A percentile compares a stretch with the other conserved stretches of the same genome.
These are phyloP conservation scores for Termitomyces sp. DNA, from an alignment of 1,284 basidiomycete species.

Conservation along the genomic window DNA sequence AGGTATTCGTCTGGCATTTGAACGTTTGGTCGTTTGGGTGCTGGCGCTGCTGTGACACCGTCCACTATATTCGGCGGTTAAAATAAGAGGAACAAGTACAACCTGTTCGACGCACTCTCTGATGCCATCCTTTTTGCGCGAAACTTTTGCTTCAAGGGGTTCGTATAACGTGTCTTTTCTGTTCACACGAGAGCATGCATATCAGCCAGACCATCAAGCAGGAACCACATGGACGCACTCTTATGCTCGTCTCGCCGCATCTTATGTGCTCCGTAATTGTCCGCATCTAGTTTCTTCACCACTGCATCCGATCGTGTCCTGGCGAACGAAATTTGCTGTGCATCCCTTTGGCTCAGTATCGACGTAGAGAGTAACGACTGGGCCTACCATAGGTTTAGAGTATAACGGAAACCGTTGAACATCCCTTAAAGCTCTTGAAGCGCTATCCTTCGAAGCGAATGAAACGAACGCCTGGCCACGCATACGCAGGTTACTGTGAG, in stretches of 20 bases:
- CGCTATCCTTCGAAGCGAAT: conserved; percentile 77
- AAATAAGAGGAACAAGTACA: conserved; percentile 4
- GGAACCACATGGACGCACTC: conserved; percentile 44
- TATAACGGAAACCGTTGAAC: conserved; percentile 94
- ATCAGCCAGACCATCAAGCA: conserved; percentile 2
- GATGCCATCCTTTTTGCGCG: conserved; percentile 74
- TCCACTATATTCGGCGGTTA: conserved; percentile 48
- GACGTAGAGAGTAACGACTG: not conserved
- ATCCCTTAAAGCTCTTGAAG: conserved; percentile 86
- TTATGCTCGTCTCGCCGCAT: conserved; percentile 71
- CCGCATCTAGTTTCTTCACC: conserved; percentile 66
- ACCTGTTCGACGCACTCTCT: conserved; percentile 48
- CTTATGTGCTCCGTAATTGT: conserved; percentile 74
- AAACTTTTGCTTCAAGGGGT: conserved; percentile 83
- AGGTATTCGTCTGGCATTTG: conserved; percentile 99
- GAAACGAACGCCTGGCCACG: conserved; percentile 97
- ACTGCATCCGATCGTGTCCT: conserved; percentile 85
- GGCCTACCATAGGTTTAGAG: conserved; percentile 89
- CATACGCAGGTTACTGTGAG: conserved; percentile 93
- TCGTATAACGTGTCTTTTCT: conserved; percentile 80
- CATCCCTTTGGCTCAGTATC: not conserved
- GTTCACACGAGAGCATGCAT: conserved; percentile 9
- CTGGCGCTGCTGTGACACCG: conserved; percentile 58
- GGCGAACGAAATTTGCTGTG: conserved; percentile 91
- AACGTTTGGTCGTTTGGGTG: conserved; percentile 74